Percentiles rank a stretch among this genome's conserved stretches.
These are phyloP conservation scores for Saccharomycopsis selenospora DNA, from an alignment of 805 yeast species.

Conservation along the genomic window DNA sequence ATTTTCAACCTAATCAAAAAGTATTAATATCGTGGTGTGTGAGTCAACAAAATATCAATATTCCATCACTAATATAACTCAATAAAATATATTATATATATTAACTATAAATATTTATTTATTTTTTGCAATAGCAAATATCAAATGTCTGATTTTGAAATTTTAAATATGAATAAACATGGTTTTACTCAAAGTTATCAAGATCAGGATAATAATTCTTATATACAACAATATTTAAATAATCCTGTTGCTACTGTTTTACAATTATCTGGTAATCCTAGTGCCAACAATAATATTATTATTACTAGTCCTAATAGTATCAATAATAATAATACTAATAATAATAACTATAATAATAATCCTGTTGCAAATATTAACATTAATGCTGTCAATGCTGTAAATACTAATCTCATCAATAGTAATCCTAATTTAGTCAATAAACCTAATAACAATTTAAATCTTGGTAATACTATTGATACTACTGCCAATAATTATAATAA, in stretches of 20 bases:
- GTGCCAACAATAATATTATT: neutral
- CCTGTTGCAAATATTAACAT: neutral
- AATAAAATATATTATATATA: too few relatives aligned
- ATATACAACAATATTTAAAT: too few relatives aligned
- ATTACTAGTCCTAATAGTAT: neutral
- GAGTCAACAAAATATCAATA: too few relatives aligned
- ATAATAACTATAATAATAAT: too few relatives aligned
- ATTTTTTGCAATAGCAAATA: conserved; percentile 26
- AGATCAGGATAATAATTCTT: conserved; percentile 1
- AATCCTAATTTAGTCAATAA: neutral
- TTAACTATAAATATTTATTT: too few relatives aligned
- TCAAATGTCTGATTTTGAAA: conserved; percentile 18
- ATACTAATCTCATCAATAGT: too few relatives aligned
- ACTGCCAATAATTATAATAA: neutral
- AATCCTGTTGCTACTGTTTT: neutral
- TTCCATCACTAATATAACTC: too few relatives aligned
- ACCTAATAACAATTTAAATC: neutral
- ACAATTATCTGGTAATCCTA: neutral
- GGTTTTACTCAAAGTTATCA: conserved; percentile 1
- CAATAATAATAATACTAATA: too few relatives aligned
- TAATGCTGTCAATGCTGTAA: neutral
- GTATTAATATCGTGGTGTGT: too few relatives aligned
- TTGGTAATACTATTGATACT: neutral
- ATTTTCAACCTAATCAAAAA: too few relatives aligned
- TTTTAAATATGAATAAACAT: neutral